Evolutionary conservation across 257 asterid genomes (phyloP).

Genomic region (Fraxinus cuspidata): DNA sequence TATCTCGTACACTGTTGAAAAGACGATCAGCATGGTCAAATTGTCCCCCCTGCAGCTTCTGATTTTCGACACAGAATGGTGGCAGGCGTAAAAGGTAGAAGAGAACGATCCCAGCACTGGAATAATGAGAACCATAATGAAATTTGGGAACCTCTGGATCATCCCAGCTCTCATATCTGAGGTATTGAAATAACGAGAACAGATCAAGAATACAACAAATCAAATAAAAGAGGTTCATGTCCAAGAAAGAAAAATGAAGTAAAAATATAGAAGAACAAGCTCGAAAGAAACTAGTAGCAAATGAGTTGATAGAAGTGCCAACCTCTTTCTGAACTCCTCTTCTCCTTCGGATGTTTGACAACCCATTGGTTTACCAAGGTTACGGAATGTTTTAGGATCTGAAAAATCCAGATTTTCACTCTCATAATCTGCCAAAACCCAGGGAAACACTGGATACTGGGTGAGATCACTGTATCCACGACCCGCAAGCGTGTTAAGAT

Average conservation of each 20-base stretch:
- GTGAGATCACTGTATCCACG: conserved; percentile 99
- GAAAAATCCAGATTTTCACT: conserved; percentile 81
- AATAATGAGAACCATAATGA: conserved; percentile 98
- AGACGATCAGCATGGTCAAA: conserved; percentile 99
- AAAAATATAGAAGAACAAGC: conserved; percentile 7
- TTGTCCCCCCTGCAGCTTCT: conserved; percentile 97
- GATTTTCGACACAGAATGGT: conserved; percentile 90
- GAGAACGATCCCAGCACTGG: conserved; percentile 98
- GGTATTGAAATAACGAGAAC: conserved; percentile 14
- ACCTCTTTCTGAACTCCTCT: conserved; percentile 97
- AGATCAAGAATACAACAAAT: conserved; percentile 3
- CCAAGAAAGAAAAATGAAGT: background rate
- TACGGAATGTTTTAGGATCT: conserved; percentile 88
- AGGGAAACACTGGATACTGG: conserved; percentile 98
- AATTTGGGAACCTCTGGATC: conserved; percentile 99
- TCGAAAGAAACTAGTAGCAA: background rate
- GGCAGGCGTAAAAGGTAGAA: conserved; percentile 96
- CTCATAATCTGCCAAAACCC: conserved; percentile 97
- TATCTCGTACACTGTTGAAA: conserved; percentile 85
- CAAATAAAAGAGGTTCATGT: conserved; percentile 16
- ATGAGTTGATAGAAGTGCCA: conserved; percentile 23
- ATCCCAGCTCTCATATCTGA: conserved; percentile 99
- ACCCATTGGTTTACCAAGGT: conserved; percentile 94
- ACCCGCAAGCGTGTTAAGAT: conserved; percentile 96
- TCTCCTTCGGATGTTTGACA: conserved; percentile 96